phyloP scores from a whole-genome alignment of 306 rosid species.

The Casuarina glauca region DNA sequence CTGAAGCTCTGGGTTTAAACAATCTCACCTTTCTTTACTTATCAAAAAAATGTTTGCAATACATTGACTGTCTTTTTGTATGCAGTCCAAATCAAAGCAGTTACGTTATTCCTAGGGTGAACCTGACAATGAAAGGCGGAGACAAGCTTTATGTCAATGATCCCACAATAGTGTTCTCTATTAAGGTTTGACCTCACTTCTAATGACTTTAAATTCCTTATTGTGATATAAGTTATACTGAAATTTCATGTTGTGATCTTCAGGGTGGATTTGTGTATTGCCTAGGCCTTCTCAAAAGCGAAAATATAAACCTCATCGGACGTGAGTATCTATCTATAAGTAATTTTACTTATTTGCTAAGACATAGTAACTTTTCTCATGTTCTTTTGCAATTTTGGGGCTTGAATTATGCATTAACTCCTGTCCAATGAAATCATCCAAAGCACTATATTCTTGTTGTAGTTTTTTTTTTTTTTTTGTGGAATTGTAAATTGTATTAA shows the following conservation, averaged over 20 bases:
- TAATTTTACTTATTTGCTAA: slow-evolving; percentile 1
- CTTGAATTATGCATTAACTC: neutral
- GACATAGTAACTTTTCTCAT: neutral
- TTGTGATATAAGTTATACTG: neutral
- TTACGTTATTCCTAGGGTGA: slow-evolving; percentile 39
- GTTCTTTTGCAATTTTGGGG: neutral
- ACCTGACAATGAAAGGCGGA: slow-evolving; percentile 82
- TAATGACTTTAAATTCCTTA: neutral
- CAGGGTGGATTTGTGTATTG: slow-evolving; percentile 56
- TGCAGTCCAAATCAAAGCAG: slow-evolving; percentile 46
- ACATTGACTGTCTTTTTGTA: slow-evolving; percentile 31
- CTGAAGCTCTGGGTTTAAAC: too few relatives aligned
- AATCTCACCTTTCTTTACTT: too few relatives aligned
- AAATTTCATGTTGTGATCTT: slow-evolving; percentile 23
- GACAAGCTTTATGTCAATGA: slow-evolving; percentile 38
- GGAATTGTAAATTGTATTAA: too few relatives aligned
- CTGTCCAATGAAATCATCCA: too few relatives aligned
- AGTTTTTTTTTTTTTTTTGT: too few relatives aligned
- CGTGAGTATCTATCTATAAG: slow-evolving; percentile 56
- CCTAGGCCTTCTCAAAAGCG: slow-evolving; percentile 61
- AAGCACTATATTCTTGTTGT: too few relatives aligned
- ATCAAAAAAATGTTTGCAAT: too few relatives aligned
- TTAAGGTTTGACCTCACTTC: slow-evolving; percentile 27
- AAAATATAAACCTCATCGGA: slow-evolving; percentile 66
- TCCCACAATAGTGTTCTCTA: slow-evolving; percentile 26